phyloP scores from a whole-genome alignment of 2,329 filamentous ascomycete genomes.

The Aspergillus candidus region DNA sequence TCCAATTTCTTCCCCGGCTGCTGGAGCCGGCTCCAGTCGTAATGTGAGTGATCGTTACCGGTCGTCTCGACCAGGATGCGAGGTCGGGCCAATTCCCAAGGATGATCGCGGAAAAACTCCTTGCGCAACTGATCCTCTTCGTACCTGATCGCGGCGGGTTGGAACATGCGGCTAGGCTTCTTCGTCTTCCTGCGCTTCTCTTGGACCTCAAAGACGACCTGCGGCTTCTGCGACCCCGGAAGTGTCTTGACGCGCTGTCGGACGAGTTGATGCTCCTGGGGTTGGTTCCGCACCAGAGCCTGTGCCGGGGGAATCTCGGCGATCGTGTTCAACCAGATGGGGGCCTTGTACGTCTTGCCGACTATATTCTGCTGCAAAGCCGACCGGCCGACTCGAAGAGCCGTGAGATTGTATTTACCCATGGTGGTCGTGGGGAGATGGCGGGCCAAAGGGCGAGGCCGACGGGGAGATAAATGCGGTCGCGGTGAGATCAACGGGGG shows the following conservation, averaged over 20 bases:
- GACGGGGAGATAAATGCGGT: not conserved
- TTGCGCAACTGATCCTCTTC: constrained; percentile 75
- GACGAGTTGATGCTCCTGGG: constrained; percentile 41
- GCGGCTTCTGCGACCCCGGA: constrained; percentile 23
- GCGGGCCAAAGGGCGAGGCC: not conserved
- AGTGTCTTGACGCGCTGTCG: constrained; percentile 34
- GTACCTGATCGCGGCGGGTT: constrained; percentile 70
- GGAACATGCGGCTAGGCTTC: constrained; percentile 71
- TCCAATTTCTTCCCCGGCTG: constrained; percentile 72
- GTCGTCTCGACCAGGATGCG: constrained; percentile 77
- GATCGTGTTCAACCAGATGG: constrained; percentile 52
- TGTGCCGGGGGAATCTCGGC: constrained; percentile 55
- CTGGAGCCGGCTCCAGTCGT: constrained; percentile 72
- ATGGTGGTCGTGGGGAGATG: constrained; percentile 22
- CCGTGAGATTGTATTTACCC: constrained; percentile 44
- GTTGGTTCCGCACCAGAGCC: constrained; percentile 53
- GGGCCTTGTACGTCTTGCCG: constrained; percentile 27
- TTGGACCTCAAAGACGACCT: constrained; percentile 32
- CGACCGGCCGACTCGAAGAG: constrained; percentile 40
- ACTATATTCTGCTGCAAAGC: constrained; percentile 34
- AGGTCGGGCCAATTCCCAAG: constrained; percentile 91
- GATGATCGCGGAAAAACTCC: constrained; percentile 87
- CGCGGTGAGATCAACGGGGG: not conserved
- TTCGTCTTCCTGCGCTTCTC: constrained; percentile 43
- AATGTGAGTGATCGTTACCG: constrained; percentile 69